phyloP scores from a whole-genome alignment of 495 filamentous ascomycete genomes.

The Lasiosphaeria miniovina region DNA sequence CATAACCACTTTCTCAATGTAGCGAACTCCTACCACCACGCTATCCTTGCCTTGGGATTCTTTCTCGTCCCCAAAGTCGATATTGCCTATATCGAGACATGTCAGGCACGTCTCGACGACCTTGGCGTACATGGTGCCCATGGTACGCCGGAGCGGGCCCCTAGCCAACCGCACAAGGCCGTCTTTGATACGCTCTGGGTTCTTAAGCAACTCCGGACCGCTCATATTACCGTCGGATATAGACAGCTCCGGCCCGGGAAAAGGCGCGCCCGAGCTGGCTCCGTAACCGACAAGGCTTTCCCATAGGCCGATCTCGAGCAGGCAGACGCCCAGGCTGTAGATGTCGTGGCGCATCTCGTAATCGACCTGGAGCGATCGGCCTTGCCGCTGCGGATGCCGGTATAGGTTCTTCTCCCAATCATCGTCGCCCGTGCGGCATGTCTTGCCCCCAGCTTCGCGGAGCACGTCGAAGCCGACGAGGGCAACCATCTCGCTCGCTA shows the following conservation, averaged over 20 bases:
- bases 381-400: constrained; percentile 55
- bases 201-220: background rate
- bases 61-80: constrained; percentile 33
- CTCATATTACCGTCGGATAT: too few relatives aligned
- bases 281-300: constrained; percentile 41
- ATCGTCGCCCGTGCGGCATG: constrained; percentile 36
- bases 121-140: constrained; percentile 50
- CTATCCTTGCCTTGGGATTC: background rate
- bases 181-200: constrained; percentile 24
- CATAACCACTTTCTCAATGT: background rate
- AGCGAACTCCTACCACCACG: background rate
- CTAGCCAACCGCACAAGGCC: constrained; percentile 39
- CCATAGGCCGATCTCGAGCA: constrained; percentile 64
- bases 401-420: constrained; percentile 54
- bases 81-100: constrained; percentile 50
- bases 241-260: background rate
- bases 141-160: constrained; percentile 35
- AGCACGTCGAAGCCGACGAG: constrained; percentile 53
- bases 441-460: constrained; percentile 36
- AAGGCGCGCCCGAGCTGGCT: background rate
- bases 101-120: constrained; percentile 53
- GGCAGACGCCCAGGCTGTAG: constrained; percentile 40
- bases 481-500: constrained; percentile 24
- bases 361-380: constrained; percentile 34
- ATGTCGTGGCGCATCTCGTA: constrained; percentile 64